Percentiles rank a stretch among this genome's conserved stretches.
These are phyloP conservation scores for Citrus cavaleriei DNA, from an alignment of 345 rosid species.

Conservation along the genomic window DNA sequence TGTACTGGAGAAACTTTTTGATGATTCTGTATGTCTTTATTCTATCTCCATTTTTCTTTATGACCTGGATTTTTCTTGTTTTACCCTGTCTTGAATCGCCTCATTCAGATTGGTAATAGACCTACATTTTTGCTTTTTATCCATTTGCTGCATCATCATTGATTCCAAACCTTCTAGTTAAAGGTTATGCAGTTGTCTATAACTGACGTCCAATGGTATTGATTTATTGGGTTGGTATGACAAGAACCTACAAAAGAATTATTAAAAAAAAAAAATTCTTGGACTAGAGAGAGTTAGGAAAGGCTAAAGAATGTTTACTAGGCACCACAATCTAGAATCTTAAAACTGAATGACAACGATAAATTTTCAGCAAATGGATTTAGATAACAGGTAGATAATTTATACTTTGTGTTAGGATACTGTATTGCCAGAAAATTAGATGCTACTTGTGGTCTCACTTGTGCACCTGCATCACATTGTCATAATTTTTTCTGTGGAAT, in stretches of 20 bases:
- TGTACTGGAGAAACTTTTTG: slow-evolving; percentile 62
- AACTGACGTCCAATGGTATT: background rate
- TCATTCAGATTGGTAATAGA: background rate
- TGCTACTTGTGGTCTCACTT: background rate
- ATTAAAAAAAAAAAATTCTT: no score
- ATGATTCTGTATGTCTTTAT: slow-evolving; percentile 46
- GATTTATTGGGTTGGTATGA: background rate
- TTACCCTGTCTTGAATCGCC: background rate
- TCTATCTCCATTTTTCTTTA: background rate
- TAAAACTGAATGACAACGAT: background rate
- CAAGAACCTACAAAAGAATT: background rate
- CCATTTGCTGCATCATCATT: background rate
- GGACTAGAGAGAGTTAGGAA: background rate
- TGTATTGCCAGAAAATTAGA: background rate
- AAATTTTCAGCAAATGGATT: background rate
- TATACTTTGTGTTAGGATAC: background rate
- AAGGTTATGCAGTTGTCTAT: background rate
- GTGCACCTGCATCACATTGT: background rate
- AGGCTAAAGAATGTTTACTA: background rate
- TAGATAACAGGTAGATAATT: background rate
- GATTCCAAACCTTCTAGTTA: background rate
- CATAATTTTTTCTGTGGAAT: background rate
- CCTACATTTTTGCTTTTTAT: background rate
- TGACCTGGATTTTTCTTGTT: background rate
- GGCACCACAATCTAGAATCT: background rate